These are phyloP conservation scores for Cladosporium sp. DNA, from an alignment of 2,329 filamentous ascomycete species.

Conservation along the genomic window DNA sequence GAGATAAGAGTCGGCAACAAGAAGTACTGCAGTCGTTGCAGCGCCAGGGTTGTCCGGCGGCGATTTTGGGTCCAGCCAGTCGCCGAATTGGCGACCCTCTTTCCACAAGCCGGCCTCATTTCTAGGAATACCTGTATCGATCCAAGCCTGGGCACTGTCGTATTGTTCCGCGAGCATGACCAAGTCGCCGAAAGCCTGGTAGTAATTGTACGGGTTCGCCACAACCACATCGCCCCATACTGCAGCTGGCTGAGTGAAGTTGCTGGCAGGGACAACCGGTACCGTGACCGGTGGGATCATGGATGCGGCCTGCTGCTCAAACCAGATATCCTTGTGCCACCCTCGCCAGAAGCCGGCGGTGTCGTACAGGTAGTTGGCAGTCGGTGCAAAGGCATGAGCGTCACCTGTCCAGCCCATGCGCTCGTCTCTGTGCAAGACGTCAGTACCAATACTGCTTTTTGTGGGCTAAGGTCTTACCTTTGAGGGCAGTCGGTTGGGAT, in stretches of 20 bases:
- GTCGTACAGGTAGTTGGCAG: slow-evolving; percentile 56
- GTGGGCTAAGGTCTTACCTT: neutral
- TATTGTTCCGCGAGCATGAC: slow-evolving; percentile 40
- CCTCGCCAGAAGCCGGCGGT: slow-evolving; percentile 51
- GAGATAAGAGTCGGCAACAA: slow-evolving; percentile 44
- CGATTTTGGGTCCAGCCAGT: slow-evolving; percentile 44
- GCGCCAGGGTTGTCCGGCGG: slow-evolving; percentile 35
- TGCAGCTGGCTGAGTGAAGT: slow-evolving; percentile 29
- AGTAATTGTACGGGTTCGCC: slow-evolving; percentile 40
- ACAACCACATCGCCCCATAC: slow-evolving; percentile 45
- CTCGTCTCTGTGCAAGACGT: slow-evolving; percentile 45
- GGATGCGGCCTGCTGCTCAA: slow-evolving; percentile 36
- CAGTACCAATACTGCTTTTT: neutral
- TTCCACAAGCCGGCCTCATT: slow-evolving; percentile 38
- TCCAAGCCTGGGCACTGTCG: slow-evolving; percentile 39
- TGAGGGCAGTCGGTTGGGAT: slow-evolving; percentile 61
- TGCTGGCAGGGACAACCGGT: slow-evolving; percentile 19
- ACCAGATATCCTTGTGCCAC: slow-evolving; percentile 53
- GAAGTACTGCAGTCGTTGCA: slow-evolving; percentile 35
- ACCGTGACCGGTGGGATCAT: slow-evolving; percentile 28
- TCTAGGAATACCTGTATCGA: slow-evolving; percentile 38
- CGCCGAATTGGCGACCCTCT: slow-evolving; percentile 39
- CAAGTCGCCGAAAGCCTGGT: slow-evolving; percentile 37
- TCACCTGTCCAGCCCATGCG: slow-evolving; percentile 58
- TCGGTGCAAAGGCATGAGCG: slow-evolving; percentile 52